Percentiles rank a stretch among this genome's conserved stretches.
These are phyloP conservation scores for Wickerhamiella pararugosa DNA, from an alignment of 1,139 yeast genomes.

Conservation along the genomic window DNA sequence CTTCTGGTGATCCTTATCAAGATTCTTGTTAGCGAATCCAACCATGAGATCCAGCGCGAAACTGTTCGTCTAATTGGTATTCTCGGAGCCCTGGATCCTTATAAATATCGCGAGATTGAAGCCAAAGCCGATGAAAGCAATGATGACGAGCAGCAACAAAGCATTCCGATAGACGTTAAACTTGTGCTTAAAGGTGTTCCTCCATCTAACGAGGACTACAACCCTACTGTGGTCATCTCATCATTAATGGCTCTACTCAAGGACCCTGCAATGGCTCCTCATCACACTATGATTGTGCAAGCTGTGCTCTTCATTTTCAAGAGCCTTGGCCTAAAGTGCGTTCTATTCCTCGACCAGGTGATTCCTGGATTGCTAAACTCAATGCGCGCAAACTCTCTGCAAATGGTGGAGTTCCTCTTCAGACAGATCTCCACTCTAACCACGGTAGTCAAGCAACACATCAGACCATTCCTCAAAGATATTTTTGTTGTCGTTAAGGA, in stretches of 20 bases:
- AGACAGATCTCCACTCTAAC: conserved; percentile 75
- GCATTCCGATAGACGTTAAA: conserved; percentile 82
- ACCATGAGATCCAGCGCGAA: conserved; percentile 62
- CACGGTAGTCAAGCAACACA: conserved; percentile 75
- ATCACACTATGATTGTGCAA: conserved; percentile 81
- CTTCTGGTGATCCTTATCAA: conserved; percentile 67
- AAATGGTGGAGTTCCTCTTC: conserved; percentile 76
- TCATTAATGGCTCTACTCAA: conserved; percentile 69
- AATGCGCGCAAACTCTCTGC: conserved; percentile 70
- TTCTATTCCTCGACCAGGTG: conserved; percentile 69
- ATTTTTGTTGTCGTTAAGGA: conserved; percentile 68
- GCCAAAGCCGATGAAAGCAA: conserved; percentile 44
- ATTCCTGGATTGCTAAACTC: conserved; percentile 79
- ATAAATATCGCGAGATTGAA: conserved; percentile 84
- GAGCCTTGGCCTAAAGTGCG: conserved; percentile 76
- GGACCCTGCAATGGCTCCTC: conserved; percentile 71
- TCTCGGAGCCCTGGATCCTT: conserved; percentile 92
- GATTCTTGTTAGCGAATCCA: conserved; percentile 53
- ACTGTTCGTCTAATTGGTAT: conserved; percentile 83
- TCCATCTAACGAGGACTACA: conserved; percentile 85
- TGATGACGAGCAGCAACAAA: conserved; percentile 52
- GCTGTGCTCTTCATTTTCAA: conserved; percentile 86
- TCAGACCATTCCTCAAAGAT: conserved; percentile 63
- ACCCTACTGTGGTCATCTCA: conserved; percentile 86
- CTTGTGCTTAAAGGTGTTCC: conserved; percentile 86